Evolutionary conservation across 176 grass and related monocot genomes (phyloP).

Genomic region (Otatea glauca): DNA sequence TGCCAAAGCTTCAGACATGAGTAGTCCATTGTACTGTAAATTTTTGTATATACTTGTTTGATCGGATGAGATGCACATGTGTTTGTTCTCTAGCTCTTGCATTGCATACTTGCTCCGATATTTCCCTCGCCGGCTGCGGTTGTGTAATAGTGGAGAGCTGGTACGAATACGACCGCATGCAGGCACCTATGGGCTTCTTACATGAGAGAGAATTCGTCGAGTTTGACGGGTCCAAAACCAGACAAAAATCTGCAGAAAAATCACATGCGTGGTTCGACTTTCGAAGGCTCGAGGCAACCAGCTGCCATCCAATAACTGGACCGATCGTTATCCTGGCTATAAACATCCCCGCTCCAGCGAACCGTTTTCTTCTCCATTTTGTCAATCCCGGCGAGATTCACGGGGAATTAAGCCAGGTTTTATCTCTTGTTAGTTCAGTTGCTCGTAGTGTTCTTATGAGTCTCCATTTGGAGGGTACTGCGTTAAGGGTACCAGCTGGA

Average conservation of each 20-base stretch:
- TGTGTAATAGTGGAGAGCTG: neutral
- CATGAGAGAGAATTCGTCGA: neutral
- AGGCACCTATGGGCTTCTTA: neutral
- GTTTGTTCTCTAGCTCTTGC: conserved; percentile 22
- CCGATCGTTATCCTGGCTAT: neutral
- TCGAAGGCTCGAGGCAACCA: conserved; percentile 15
- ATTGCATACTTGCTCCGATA: neutral
- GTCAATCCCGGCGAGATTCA: conserved; percentile 36
- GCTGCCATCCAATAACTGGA: conserved; percentile 21
- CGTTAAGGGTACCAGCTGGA: neutral
- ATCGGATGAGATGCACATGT: conserved; percentile 34
- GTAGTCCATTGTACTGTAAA: conserved; percentile 16
- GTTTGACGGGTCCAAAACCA: conserved; percentile 17
- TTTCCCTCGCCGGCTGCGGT: neutral
- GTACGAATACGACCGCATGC: conserved; percentile 10
- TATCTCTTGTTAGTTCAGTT: neutral
- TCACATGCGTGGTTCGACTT: neutral
- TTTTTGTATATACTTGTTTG: conserved; percentile 5
- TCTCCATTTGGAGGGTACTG: neutral
- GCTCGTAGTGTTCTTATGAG: neutral
- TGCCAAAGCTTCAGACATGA: conserved; percentile 26
- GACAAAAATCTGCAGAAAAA: conserved; percentile 1
- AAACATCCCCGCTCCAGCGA: conserved; percentile 3
- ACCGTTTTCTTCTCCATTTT: neutral
- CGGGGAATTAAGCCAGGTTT: conserved; percentile 10